A percentile compares a stretch with the other conserved stretches of the same genome.
phyloP scores from a whole-genome alignment of 2,329 filamentous ascomycete genomes.

The Hypocreales sp. region DNA sequence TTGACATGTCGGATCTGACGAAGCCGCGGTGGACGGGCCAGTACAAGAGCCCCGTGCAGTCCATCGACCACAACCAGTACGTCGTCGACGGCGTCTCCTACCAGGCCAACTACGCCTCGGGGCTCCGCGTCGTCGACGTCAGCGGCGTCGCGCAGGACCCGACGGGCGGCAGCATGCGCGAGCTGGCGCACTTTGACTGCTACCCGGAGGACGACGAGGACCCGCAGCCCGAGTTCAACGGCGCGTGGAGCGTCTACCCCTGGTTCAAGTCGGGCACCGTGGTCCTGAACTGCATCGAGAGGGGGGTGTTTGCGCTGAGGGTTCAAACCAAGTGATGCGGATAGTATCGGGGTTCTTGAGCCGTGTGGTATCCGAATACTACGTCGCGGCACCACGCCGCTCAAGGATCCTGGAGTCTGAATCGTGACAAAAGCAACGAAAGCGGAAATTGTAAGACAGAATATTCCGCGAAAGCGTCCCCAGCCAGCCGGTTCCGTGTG shows the following conservation, averaged over 20 bases:
- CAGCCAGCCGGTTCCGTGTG: too few species aligned
- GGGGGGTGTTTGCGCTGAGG: slow-evolving; percentile 27
- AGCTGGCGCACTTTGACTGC: slow-evolving; percentile 29
- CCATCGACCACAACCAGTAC: slow-evolving; percentile 32
- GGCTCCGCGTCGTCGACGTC: slow-evolving; percentile 22
- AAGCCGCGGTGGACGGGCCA: slow-evolving; percentile 20
- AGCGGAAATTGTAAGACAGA: too few species aligned
- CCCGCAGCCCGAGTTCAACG: slow-evolving; percentile 14
- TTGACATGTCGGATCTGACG: slow-evolving; percentile 24
- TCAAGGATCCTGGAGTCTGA: too few species aligned
- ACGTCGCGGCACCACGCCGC: too few species aligned
- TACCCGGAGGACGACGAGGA: slow-evolving; percentile 27
- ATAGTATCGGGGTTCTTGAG: too few species aligned
- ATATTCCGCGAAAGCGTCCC: too few species aligned
- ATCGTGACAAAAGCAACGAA: too few species aligned
- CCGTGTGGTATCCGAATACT: too few species aligned
- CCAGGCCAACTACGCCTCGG: slow-evolving; percentile 30
- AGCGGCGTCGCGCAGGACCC: slow-evolving; percentile 16
- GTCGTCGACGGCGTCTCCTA: slow-evolving; percentile 24
- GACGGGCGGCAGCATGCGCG: slow-evolving; percentile 20
- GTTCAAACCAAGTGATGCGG: too few species aligned
- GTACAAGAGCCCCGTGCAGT: slow-evolving; percentile 20
- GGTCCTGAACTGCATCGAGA: slow-evolving; percentile 32
- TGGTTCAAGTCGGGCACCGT: slow-evolving; percentile 29
- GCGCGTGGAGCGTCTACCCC: slow-evolving; percentile 30